phyloP scores from a whole-genome alignment of 352 stramenopile species.

The Pythium aquatile region DNA sequence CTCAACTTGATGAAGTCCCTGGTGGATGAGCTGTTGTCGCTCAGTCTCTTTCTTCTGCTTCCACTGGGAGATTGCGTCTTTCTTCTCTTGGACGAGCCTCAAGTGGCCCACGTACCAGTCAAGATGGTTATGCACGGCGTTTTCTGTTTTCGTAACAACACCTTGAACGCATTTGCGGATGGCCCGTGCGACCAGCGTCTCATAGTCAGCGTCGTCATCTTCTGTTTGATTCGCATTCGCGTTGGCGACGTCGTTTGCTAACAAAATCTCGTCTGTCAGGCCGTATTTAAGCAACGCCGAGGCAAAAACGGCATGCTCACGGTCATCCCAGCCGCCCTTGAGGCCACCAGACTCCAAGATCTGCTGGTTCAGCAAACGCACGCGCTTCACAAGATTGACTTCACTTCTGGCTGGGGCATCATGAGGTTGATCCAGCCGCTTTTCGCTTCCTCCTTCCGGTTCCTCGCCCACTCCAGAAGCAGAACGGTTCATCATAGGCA shows the following conservation, averaged over 20 bases:
- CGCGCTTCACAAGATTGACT: conserved; percentile 40
- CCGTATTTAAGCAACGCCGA: conserved; percentile 42
- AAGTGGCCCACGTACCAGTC: conserved; percentile 68
- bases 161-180: conserved; percentile 50
- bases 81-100: conserved; percentile 58
- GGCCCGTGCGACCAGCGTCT: conserved; percentile 43
- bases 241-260: conserved; percentile 27
- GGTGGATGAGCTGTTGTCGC: conserved; percentile 39
- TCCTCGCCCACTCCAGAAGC: neutral
- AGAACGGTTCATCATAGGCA: neutral
- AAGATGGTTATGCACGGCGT: conserved; percentile 57
- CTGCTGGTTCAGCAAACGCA: conserved; percentile 50
- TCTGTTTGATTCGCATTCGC: conserved; percentile 19
- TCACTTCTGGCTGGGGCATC: conserved; percentile 19
- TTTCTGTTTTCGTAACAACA: conserved; percentile 52
- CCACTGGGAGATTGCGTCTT: conserved; percentile 54
- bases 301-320: conserved; percentile 50
- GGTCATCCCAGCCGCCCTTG: conserved; percentile 57
- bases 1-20: conserved; percentile 33
- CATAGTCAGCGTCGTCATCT: conserved; percentile 31
- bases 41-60: conserved; percentile 49
- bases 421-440: conserved; percentile 8
- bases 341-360: conserved; percentile 55
- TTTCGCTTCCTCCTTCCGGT: neutral
- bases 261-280: conserved; percentile 43